A percentile compares a stretch with the other conserved stretches of the same genome.
Evolutionary conservation across 768 basidiomycete genomes (phyloP).

Genomic region (Dentipellis fragilis): DNA sequence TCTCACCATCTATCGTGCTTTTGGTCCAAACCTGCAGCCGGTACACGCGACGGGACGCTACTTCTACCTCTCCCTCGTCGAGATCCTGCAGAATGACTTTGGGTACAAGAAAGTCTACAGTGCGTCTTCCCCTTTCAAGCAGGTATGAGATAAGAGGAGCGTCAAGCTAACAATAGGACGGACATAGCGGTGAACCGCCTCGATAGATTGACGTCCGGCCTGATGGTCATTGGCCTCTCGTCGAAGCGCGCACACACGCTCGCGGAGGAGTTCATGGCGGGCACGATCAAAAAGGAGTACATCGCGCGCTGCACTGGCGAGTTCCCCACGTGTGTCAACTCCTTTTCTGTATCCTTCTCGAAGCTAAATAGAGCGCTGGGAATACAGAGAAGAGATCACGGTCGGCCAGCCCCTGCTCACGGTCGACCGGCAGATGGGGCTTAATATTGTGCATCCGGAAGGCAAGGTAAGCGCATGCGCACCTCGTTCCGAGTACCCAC

Average conservation of each 20-base stretch:
- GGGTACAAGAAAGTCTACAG: conserved; percentile 77
- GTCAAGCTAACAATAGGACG: too few relatives aligned
- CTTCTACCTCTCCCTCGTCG: conserved; percentile 77
- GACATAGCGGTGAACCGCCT: conserved; percentile 84
- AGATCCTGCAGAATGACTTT: conserved; percentile 78
- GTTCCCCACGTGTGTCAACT: conserved; percentile 69
- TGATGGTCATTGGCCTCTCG: conserved; percentile 87
- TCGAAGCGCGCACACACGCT: conserved; percentile 57
- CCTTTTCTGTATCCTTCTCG: not conserved
- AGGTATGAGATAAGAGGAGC: too few relatives aligned
- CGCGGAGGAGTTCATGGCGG: conserved; percentile 72
- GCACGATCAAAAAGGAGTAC: conserved; percentile 85
- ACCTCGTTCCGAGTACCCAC: not conserved
- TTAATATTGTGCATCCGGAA: conserved; percentile 92
- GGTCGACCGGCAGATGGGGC: conserved; percentile 91
- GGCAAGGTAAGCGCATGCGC: conserved; percentile 59
- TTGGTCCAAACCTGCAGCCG: conserved; percentile 37
- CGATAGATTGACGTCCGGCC: conserved; percentile 87
- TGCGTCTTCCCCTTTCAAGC: conserved; percentile 28
- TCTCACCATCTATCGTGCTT: too few relatives aligned
- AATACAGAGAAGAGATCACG: conserved; percentile 57
- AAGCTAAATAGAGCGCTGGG: not conserved
- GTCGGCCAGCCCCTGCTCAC: conserved; percentile 86
- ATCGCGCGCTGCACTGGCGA: conserved; percentile 78
- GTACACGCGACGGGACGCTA: conserved; percentile 91